These are phyloP conservation scores for Westerdykella aurantiaca DNA, from an alignment of 2,329 filamentous ascomycete species.

Conservation along the genomic window DNA sequence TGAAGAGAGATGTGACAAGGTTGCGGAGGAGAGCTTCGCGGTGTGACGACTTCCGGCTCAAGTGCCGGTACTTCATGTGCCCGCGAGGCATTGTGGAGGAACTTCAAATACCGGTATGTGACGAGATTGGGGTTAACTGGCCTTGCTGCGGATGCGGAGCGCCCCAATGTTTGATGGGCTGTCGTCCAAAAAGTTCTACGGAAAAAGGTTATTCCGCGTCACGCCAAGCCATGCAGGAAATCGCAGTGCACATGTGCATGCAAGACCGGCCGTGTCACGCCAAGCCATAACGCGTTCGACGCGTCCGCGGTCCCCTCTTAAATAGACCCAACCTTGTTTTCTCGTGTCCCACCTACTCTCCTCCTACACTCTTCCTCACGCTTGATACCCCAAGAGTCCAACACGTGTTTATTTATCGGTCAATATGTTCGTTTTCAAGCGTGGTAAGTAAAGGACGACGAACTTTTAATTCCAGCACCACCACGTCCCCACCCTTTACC, in stretches of 20 bases:
- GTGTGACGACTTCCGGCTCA: conserved; percentile 80
- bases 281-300: conserved; percentile 12
- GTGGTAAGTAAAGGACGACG: conserved; percentile 30
- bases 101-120: background rate
- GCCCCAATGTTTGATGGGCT: conserved; percentile 3
- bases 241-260: too few species aligned
- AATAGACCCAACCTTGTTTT: too few species aligned
- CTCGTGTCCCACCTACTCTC: conserved; percentile 8
- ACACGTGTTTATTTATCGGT: conserved; percentile 16
- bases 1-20: conserved; percentile 88
- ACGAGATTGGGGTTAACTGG: conserved; percentile 5
- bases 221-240: background rate
- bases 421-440: conserved; percentile 41
- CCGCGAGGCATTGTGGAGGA: conserved; percentile 68
- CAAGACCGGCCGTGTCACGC: conserved; percentile 12
- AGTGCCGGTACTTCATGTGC: conserved; percentile 78
- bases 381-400: conserved; percentile 23
- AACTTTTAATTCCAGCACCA: background rate
- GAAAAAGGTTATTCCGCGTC: conserved; percentile 9
- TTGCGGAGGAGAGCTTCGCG: conserved; percentile 90
- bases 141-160: background rate
- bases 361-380: conserved; percentile 10
- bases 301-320: conserved; percentile 21
- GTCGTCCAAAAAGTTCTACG: conserved; percentile 17
- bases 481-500: background rate